Evolutionary conservation across 257 asterid species (phyloP).

Genomic region (Schizonepeta tenuifolia): DNA sequence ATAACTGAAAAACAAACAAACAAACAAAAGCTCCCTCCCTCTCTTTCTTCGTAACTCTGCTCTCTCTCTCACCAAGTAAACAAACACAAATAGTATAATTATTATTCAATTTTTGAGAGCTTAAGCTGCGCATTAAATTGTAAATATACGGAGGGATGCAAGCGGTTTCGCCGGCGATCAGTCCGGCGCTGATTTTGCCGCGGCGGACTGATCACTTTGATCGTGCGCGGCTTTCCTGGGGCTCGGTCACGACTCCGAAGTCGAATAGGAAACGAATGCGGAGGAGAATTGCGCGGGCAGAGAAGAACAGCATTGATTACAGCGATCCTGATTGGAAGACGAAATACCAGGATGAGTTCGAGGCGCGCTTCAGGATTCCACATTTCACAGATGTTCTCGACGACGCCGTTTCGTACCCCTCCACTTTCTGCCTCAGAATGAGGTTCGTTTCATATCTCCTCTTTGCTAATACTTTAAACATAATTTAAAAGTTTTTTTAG

Average conservation of each 20-base stretch:
- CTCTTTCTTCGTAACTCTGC: constrained; percentile 58
- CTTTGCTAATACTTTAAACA: too few relatives aligned
- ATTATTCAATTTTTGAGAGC: constrained; percentile 15
- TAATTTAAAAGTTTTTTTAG: too few relatives aligned
- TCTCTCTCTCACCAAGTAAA: constrained; percentile 45
- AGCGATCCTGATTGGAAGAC: constrained; percentile 83
- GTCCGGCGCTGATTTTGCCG: constrained; percentile 44
- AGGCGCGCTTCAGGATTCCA: constrained; percentile 71
- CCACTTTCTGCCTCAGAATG: constrained; percentile 83
- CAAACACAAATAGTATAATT: neutral
- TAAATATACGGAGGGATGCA: constrained; percentile 46
- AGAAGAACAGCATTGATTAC: constrained; percentile 48
- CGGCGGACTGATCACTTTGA: constrained; percentile 31
- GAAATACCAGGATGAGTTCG: constrained; percentile 68
- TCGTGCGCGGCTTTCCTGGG: constrained; percentile 26
- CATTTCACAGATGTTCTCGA: constrained; percentile 61
- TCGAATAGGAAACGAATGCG: constrained; percentile 2
- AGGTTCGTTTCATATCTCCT: constrained; percentile 41
- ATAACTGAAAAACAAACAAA: constrained; percentile 24
- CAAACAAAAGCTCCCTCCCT: constrained; percentile 44
- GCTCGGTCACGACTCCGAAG: constrained; percentile 17
- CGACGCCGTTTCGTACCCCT: constrained; percentile 71
- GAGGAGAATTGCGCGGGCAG: constrained; percentile 39
- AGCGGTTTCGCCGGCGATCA: constrained; percentile 51
- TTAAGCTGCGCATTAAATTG: neutral